phyloP scores from a whole-genome alignment of 2,329 filamentous ascomycete genomes.

The Ceratocystis papillata region DNA sequence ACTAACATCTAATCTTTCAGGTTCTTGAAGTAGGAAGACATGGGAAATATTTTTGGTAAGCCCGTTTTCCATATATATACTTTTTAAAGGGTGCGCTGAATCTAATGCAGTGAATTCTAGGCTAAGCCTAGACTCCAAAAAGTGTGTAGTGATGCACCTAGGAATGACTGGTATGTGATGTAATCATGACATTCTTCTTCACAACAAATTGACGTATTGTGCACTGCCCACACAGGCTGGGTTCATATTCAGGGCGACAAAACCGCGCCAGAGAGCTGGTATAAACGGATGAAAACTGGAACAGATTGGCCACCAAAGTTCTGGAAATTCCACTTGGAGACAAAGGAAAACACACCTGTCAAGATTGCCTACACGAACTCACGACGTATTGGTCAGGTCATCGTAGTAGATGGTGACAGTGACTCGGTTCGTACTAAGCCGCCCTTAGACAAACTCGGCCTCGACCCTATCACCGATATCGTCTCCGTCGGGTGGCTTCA shows the following conservation, averaged over 20 bases:
- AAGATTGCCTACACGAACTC: conserved; percentile 74
- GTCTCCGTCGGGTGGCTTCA: conserved; percentile 67
- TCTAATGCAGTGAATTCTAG: conserved; percentile 26
- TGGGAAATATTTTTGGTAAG: conserved; percentile 89
- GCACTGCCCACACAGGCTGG: conserved; percentile 48
- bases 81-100: not conserved
- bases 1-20: conserved; percentile 33
- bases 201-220: not conserved
- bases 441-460: conserved; percentile 83
- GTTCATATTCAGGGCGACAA: conserved; percentile 72
- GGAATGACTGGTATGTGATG: conserved; percentile 52
- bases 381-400: conserved; percentile 65
- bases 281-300: conserved; percentile 56
- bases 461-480: conserved; percentile 75
- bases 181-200: not conserved
- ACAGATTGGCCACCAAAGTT: conserved; percentile 77
- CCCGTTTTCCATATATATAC: not conserved
- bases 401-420: conserved; percentile 70
- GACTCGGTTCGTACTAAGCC: conserved; percentile 62
- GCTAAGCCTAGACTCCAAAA: conserved; percentile 55
- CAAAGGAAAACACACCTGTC: conserved; percentile 42
- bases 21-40: conserved; percentile 64
- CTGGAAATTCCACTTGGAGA: conserved; percentile 73
- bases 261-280: conserved; percentile 71
- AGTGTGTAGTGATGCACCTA: conserved; percentile 83